Percentiles rank a stretch among this genome's conserved stretches.
phyloP scores from a whole-genome alignment of 306 rosid species.

The Calophaca sinica region DNA sequence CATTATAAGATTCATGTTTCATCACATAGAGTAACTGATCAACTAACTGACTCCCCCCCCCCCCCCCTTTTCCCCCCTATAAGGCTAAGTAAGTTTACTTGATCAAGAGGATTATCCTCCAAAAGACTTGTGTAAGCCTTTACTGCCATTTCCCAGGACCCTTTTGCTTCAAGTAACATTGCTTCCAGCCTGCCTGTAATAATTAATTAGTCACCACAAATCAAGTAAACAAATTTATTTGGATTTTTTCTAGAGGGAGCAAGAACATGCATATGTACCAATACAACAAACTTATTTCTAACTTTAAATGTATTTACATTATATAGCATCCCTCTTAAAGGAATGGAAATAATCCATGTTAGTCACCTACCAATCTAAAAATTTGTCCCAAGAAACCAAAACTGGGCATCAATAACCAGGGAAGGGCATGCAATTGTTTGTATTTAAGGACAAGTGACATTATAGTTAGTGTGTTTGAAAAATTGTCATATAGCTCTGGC shows the following conservation, averaged over 20 bases:
- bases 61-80: neutral
- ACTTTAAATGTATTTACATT: conserved; percentile 2
- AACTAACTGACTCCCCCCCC: neutral
- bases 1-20: conserved; percentile 8
- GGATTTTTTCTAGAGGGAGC: neutral
- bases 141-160: conserved; percentile 94
- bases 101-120: conserved; percentile 94
- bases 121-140: conserved; percentile 90
- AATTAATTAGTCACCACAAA: conserved; percentile 44
- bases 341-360: conserved; percentile 28
- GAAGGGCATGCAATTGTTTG: conserved; percentile 27
- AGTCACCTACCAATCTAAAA: conserved; percentile 7
- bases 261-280: conserved; percentile 32
- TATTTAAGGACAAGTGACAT: conserved; percentile 16
- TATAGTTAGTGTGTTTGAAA: neutral
- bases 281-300: conserved; percentile 21
- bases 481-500: conserved; percentile 12
- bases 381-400: conserved; percentile 31
- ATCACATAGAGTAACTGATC: conserved; percentile 15
- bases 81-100: conserved; percentile 62
- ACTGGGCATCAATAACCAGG: conserved; percentile 31
- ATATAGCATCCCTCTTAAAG: conserved; percentile 23
- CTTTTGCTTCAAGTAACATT: conserved; percentile 95
- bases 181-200: conserved; percentile 92
- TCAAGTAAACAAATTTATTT: conserved; percentile 15